Evolutionary conservation across 495 filamentous ascomycete genomes (phyloP).

Genomic region (Penicillium silybi): DNA sequence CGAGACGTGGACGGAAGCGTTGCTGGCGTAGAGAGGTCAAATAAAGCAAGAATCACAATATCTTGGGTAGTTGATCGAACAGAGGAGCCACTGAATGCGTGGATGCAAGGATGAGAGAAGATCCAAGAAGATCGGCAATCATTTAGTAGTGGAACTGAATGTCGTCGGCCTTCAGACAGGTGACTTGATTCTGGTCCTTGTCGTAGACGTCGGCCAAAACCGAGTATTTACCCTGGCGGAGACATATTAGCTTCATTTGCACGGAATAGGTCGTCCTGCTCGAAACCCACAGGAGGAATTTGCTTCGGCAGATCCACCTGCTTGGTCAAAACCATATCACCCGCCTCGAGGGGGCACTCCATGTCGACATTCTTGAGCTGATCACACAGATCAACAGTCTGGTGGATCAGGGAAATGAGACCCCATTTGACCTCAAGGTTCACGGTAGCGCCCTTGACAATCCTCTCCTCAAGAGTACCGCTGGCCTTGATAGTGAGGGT

Average conservation of each 20-base stretch:
- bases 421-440: conserved; percentile 85
- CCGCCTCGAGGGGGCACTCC: conserved; percentile 80
- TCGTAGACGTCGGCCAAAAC: conserved; percentile 82
- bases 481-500: conserved; percentile 73
- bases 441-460: conserved; percentile 76
- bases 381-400: conserved; percentile 78
- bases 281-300: conserved; percentile 76
- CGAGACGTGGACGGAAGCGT: conserved; percentile 14
- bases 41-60: conserved; percentile 2
- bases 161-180: conserved; percentile 67
- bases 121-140: neutral
- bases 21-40: conserved; percentile 1
- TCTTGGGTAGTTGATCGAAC: conserved; percentile 1
- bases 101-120: conserved; percentile 7
- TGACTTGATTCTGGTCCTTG: conserved; percentile 63
- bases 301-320: conserved; percentile 77
- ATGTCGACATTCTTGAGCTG: conserved; percentile 83
- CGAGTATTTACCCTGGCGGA: conserved; percentile 74
- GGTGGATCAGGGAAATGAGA: conserved; percentile 80
- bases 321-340: conserved; percentile 68
- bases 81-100: conserved; percentile 10
- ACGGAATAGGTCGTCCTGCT: neutral
- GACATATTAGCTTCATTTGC: conserved; percentile 5
- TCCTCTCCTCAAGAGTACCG: conserved; percentile 62
- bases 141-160: conserved; percentile 26